Percentiles rank a stretch among this genome's conserved stretches.
Evolutionary conservation across 805 yeast species (phyloP).

Genomic region (Kockiozyma suomiensis): DNA sequence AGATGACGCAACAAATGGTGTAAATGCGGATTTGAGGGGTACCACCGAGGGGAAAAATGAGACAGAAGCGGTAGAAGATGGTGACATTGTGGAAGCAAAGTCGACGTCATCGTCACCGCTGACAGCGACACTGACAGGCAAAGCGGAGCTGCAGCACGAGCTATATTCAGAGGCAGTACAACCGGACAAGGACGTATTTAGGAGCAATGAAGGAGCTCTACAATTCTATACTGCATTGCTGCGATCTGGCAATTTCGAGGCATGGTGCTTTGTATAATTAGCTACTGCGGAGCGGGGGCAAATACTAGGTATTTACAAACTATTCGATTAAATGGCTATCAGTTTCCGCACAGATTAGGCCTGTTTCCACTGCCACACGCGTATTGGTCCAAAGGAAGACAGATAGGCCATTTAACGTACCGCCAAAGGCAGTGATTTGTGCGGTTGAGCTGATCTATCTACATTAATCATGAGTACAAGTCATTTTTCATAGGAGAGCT

Average conservation of each 20-base stretch:
- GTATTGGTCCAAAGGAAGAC: no score
- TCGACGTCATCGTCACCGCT: neutral
- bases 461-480: no score
- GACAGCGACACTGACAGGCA: neutral
- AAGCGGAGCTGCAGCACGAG: conserved; percentile 7
- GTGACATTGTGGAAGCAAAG: neutral
- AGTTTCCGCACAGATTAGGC: no score
- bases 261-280: conserved; percentile 25
- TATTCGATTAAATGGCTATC: no score
- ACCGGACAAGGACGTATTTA: conserved; percentile 24
- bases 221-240: conserved; percentile 19
- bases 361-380: no score
- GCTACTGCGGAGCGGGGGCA: neutral
- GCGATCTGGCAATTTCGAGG: conserved; percentile 29
- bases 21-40: neutral
- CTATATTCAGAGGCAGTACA: conserved; percentile 21
- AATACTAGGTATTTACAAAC: neutral
- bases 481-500: no score
- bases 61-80: neutral
- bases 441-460: no score
- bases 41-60: neutral
- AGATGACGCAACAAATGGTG: neutral
- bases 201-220: conserved; percentile 9
- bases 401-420: no score
- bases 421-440: no score